Conservation (phyloP, 2,329 filamentous ascomycete genomes). For the Calonectria multiphialidica region DNA sequence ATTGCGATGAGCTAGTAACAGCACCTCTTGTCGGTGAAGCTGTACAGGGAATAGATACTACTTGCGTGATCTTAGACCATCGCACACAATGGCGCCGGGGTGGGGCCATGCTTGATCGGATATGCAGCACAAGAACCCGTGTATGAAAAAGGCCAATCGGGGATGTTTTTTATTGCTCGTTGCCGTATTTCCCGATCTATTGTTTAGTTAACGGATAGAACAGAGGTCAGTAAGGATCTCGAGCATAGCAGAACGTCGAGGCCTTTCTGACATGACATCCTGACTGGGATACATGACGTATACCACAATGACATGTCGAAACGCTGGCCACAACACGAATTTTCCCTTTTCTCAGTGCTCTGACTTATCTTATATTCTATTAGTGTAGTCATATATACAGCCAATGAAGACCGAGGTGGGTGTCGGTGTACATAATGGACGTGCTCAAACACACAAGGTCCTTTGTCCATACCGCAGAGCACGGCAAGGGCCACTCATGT, state of each 20-base stretch:
- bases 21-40: neutral
- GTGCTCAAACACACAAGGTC: too few species aligned
- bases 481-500: neutral
- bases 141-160: neutral
- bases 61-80: conserved; percentile 8
- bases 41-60: neutral
- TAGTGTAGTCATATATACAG: neutral
- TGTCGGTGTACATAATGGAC: neutral
- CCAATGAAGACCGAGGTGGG: neutral
- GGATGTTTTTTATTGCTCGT: neutral
- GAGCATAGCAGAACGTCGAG: too few species aligned
- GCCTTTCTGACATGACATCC: too few species aligned
- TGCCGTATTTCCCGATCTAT: neutral
- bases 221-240: too few species aligned
- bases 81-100: neutral
- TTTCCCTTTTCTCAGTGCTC: neutral
- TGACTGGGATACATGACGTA: neutral
- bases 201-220: neutral
- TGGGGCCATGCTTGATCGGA: neutral
- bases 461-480: neutral
- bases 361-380: neutral
- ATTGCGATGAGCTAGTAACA: neutral
- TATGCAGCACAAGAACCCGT: neutral
- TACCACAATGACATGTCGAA: too few species aligned
- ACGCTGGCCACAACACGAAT: too few species aligned